A percentile compares a stretch with the other conserved stretches of the same genome.
phyloP scores from a whole-genome alignment of 345 rosid genomes.

The Pseudoturritis turrita region DNA sequence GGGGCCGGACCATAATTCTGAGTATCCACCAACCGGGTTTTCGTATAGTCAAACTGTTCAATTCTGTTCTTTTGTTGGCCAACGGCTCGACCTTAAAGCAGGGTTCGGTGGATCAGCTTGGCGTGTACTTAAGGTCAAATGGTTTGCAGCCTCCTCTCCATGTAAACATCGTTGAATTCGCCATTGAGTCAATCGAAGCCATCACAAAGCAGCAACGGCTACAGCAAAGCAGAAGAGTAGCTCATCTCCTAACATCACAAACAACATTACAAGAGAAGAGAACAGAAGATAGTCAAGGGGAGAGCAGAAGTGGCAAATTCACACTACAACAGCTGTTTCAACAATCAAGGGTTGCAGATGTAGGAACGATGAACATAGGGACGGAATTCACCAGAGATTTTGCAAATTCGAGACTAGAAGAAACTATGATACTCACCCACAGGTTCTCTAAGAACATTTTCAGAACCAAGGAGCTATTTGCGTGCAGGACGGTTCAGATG shows the following conservation, averaged over 20 bases:
- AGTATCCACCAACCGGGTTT: slow-evolving; percentile 95
- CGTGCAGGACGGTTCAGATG: slow-evolving; percentile 79
- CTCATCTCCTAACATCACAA: slow-evolving; percentile 26
- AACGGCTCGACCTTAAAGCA: slow-evolving; percentile 77
- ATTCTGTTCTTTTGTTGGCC: slow-evolving; percentile 69
- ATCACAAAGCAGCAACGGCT: slow-evolving; percentile 32
- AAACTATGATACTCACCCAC: slow-evolving; percentile 68
- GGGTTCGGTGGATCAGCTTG: slow-evolving; percentile 74
- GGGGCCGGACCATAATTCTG: slow-evolving; percentile 65
- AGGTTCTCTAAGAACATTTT: slow-evolving; percentile 90
- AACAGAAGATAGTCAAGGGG: slow-evolving; percentile 39
- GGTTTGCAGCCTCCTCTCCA: slow-evolving; percentile 67
- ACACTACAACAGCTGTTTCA: slow-evolving; percentile 86
- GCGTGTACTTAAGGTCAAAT: slow-evolving; percentile 35
- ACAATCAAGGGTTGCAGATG: slow-evolving; percentile 67
- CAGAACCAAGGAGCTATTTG: slow-evolving; percentile 82
- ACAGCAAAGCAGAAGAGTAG: slow-evolving; percentile 24
- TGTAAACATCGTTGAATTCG: slow-evolving; percentile 71
- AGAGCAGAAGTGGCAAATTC: slow-evolving; percentile 48
- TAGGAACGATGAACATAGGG: slow-evolving; percentile 38
- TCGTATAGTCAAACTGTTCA: slow-evolving; percentile 80
- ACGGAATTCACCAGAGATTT: slow-evolving; percentile 42
- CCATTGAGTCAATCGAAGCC: slow-evolving; percentile 71
- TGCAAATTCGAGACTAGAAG: slow-evolving; percentile 63
- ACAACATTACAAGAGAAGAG: slow-evolving; percentile 32